phyloP scores from a whole-genome alignment of 345 rosid species.

The Boechera divaricarpa region DNA sequence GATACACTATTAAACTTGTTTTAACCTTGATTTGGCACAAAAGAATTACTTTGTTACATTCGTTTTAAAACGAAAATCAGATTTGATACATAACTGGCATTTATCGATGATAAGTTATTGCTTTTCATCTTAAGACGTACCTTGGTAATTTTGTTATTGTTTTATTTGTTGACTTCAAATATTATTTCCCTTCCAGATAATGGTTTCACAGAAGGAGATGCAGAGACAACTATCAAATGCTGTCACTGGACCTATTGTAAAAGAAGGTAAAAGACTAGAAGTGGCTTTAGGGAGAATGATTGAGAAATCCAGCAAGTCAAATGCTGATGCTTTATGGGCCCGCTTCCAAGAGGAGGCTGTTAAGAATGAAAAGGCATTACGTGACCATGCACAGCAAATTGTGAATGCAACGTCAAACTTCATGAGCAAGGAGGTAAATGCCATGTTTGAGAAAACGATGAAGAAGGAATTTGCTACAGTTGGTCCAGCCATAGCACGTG shows the following conservation, averaged over 20 bases:
- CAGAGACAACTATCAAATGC: slow-evolving; percentile 75
- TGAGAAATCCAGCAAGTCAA: slow-evolving; percentile 76
- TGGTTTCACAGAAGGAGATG: slow-evolving; percentile 74
- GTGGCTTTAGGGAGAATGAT: slow-evolving; percentile 67
- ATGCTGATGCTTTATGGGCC: slow-evolving; percentile 82
- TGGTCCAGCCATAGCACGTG: slow-evolving; percentile 60
- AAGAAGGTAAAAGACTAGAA: slow-evolving; percentile 86
- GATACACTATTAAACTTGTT: background rate
- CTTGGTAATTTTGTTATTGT: background rate
- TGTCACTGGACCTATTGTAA: slow-evolving; percentile 57
- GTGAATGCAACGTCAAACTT: slow-evolving; percentile 57
- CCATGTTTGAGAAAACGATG: slow-evolving; percentile 64
- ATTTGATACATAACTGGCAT: slow-evolving; percentile 1
- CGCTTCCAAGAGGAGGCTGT: slow-evolving; percentile 75
- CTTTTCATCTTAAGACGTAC: background rate
- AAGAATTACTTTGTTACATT: background rate
- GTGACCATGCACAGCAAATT: slow-evolving; percentile 67
- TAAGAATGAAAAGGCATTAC: slow-evolving; percentile 67
- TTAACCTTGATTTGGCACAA: slow-evolving; percentile 18
- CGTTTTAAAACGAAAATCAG: background rate
- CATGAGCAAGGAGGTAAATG: slow-evolving; percentile 65
- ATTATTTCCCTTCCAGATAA: slow-evolving; percentile 51
- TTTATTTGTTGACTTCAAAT: slow-evolving; percentile 1
- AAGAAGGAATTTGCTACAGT: slow-evolving; percentile 71
- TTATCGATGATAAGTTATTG: slow-evolving; percentile 5